Percentiles rank a stretch among this genome's conserved stretches.
phyloP scores from a whole-genome alignment of 345 rosid species.

The Melastoma malabathricum region DNA sequence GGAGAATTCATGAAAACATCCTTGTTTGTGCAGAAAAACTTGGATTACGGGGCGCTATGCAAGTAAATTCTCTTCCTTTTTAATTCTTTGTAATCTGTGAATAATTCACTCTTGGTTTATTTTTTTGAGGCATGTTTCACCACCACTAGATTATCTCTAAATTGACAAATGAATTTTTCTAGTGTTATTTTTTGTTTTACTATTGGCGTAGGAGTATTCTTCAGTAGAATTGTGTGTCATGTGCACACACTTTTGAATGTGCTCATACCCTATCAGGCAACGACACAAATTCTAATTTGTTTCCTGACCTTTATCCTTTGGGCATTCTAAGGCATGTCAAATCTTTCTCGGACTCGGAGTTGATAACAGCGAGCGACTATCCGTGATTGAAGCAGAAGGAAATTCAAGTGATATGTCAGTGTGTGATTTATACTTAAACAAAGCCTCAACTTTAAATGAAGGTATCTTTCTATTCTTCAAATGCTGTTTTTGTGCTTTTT shows the following conservation, averaged over 20 bases:
- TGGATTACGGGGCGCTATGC: conserved; percentile 76
- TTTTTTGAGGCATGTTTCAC: no score
- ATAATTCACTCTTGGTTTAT: no score
- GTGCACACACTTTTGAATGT: neutral
- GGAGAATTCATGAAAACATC: conserved; percentile 57
- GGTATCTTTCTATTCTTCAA: conserved; percentile 26
- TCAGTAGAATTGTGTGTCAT: no score
- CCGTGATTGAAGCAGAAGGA: conserved; percentile 39
- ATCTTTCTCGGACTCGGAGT: conserved; percentile 47
- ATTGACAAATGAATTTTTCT: no score
- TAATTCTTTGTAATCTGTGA: no score
- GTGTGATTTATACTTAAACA: conserved; percentile 45
- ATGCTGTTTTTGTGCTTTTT: neutral
- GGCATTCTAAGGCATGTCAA: conserved; percentile 46
- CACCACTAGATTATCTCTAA: no score
- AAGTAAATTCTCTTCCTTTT: conserved; percentile 29
- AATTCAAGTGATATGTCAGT: conserved; percentile 29
- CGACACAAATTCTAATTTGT: neutral
- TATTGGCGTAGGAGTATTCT: no score
- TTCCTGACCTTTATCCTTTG: conserved; percentile 2
- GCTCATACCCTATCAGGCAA: neutral
- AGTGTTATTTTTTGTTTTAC: no score
- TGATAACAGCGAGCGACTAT: conserved; percentile 36
- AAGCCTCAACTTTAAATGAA: conserved; percentile 37
- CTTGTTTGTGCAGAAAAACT: conserved; percentile 47